phyloP scores from a whole-genome alignment of 305 asterid species.

The Ajuga reptans region DNA sequence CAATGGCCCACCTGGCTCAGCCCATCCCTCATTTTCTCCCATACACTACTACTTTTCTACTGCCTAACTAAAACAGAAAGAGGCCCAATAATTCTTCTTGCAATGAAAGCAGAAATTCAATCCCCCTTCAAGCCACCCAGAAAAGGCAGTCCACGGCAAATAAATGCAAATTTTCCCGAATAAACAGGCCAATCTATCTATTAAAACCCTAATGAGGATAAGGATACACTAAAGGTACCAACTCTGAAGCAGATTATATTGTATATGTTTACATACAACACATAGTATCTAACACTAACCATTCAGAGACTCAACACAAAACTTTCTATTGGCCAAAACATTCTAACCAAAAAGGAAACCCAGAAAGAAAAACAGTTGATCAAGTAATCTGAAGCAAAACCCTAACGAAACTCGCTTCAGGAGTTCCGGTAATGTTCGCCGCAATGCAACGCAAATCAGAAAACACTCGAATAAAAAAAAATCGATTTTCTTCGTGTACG shows the following conservation, averaged over 20 bases:
- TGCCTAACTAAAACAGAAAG: conserved; percentile 14
- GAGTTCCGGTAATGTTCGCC: conserved; percentile 22
- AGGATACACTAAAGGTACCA: conserved; percentile 10
- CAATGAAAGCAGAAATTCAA: conserved; percentile 13
- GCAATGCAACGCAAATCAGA: conserved; percentile 32
- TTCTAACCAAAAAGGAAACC: neutral
- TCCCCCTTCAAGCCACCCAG: conserved; percentile 13
- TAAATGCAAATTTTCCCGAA: conserved; percentile 15
- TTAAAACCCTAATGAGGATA: conserved; percentile 16
- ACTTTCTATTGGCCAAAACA: neutral
- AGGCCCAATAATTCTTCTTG: neutral
- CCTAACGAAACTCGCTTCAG: conserved; percentile 32
- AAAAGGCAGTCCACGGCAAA: neutral
- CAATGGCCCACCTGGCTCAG: conserved; percentile 56
- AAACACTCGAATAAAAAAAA: neutral
- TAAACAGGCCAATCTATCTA: neutral
- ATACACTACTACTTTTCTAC: conserved; percentile 42
- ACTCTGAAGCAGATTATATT: conserved; percentile 10
- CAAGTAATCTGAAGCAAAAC: conserved; percentile 37
- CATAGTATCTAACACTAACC: conserved; percentile 14
- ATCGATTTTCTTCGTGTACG: conserved; percentile 13
- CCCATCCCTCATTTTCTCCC: conserved; percentile 87
- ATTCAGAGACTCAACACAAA: conserved; percentile 5
- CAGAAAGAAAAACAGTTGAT: conserved; percentile 21
- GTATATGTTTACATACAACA: conserved; percentile 1